Evolutionary conservation across 257 asterid species (phyloP).

Genomic region (Mentha longifolia): DNA sequence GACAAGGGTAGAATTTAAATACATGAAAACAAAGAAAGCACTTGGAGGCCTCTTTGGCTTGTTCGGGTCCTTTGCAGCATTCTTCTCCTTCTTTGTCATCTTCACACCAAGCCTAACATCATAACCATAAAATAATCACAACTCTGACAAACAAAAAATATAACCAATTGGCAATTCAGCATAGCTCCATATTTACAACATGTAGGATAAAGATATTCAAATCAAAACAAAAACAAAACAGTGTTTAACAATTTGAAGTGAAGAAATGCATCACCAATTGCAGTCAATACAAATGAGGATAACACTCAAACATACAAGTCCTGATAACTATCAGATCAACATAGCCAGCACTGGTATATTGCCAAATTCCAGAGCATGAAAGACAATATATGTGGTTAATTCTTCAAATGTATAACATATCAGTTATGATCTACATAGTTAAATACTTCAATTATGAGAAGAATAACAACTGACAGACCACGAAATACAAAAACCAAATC

Average conservation of each 20-base stretch:
- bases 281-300: neutral
- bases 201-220: too few relatives aligned
- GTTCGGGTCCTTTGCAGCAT: slow-evolving; percentile 75
- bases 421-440: neutral
- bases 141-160: neutral
- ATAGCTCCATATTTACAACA: neutral
- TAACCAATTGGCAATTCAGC: neutral
- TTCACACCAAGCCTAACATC: slow-evolving; percentile 62
- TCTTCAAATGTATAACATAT: neutral
- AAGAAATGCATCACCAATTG: neutral
- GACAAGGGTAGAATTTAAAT: slow-evolving; percentile 19
- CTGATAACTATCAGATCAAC: neutral
- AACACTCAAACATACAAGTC: neutral
- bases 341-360: neutral
- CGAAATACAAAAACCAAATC: neutral
- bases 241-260: neutral
- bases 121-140: slow-evolving; percentile 23
- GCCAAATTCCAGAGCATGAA: neutral
- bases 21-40: slow-evolving; percentile 87
- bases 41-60: slow-evolving; percentile 87
- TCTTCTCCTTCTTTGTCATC: slow-evolving; percentile 54
- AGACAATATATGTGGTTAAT: neutral
- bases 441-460: neutral
- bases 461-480: neutral
- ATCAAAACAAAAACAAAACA: neutral